Conservation (phyloP, 1,139 yeast species). For the Candida sp. region DNA sequence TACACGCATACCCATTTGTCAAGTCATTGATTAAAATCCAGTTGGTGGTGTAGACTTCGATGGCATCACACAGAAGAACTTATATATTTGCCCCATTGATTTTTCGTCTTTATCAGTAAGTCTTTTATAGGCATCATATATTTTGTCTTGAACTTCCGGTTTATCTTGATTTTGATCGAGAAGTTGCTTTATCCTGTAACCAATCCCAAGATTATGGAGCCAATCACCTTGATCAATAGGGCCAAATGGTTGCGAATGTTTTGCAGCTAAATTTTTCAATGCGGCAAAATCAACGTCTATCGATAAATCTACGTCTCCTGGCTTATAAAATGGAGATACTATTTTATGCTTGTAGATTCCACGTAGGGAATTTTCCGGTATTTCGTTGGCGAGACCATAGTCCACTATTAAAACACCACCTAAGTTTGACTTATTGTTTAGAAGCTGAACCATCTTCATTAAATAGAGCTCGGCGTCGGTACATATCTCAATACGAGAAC, state of each 20-base stretch:
- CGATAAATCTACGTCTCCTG: constrained; percentile 81
- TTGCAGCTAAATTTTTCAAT: constrained; percentile 26
- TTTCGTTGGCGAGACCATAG: constrained; percentile 62
- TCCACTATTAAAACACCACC: constrained; percentile 79
- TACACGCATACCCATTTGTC: background rate
- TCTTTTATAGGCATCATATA: constrained; percentile 59
- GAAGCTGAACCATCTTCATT: constrained; percentile 41
- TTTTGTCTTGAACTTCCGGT: constrained; percentile 36
- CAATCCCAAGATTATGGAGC: constrained; percentile 75
- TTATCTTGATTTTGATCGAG: constrained; percentile 28
- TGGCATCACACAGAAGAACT: constrained; percentile 66
- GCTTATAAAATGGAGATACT: constrained; percentile 71
- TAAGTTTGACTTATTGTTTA: constrained; percentile 24
- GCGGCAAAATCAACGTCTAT: constrained; percentile 81
- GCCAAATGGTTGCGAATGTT: constrained; percentile 36
- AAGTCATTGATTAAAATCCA: constrained; percentile 21
- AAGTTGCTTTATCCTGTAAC: constrained; percentile 61
- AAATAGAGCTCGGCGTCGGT: constrained; percentile 65
- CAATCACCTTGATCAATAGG: constrained; percentile 81
- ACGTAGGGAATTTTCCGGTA: constrained; percentile 64
- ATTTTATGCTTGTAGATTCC: constrained; percentile 74
- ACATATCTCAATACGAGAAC: constrained; percentile 67
- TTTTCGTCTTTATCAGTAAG: constrained; percentile 59
- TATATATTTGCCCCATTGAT: constrained; percentile 77
- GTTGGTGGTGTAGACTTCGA: constrained; percentile 31